Evolutionary conservation across 129 eudicot species (phyloP), one percentile per base, ranked within the genome.

Genomic region (Pulicaria dysenterica): DNA sequence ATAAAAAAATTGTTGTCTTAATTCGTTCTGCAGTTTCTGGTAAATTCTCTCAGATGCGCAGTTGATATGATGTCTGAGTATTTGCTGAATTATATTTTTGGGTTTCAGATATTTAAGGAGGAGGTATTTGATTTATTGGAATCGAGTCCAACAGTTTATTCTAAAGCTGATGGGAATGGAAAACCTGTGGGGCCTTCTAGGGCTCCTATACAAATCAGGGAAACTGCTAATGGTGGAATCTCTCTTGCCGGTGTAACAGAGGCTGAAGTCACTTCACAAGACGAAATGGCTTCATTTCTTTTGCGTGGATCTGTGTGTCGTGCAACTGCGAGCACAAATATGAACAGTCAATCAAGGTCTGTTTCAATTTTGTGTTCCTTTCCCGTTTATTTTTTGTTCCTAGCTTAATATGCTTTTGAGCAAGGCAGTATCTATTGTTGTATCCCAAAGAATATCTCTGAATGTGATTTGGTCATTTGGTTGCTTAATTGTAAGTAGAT

Each of bases 241-340:
- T 83, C 99, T 13, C 85, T 95, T 64, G 97, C 99, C 62, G 99
- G 99, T 36, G 99, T 95, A 5, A 95, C 94, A 1, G 99, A 95
- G 72, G 91, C 96, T 15, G 97, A 95, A 63, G 99, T 90, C 31
- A 84, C 82, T 58, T 84, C 96, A 47, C 92, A 88, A 39, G 97
- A 90, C 3, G 99, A 95, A 73, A 95, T 95, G 97, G 91, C 94
- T 71, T 86, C 94, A 10, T 86, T 46, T 77, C 76, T 95, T 38
- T 41, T 89, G 50, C 97, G 95, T 40, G 99, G 99, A 55, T 90
- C 99, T 1, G 72, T 86, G 12, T 61, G 89, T 36, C 91, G 99
- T 47, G 99, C 97, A 8, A 95, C 99, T 14, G 97, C 83, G n/a
- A 95, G 99, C 88, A 95, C 99, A 58, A 90, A 95, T 37, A 95